Percentiles rank a stretch among this genome's conserved stretches.
phyloP scores from a whole-genome alignment of 179 eudicot genomes.

The Camellia oleifera region DNA sequence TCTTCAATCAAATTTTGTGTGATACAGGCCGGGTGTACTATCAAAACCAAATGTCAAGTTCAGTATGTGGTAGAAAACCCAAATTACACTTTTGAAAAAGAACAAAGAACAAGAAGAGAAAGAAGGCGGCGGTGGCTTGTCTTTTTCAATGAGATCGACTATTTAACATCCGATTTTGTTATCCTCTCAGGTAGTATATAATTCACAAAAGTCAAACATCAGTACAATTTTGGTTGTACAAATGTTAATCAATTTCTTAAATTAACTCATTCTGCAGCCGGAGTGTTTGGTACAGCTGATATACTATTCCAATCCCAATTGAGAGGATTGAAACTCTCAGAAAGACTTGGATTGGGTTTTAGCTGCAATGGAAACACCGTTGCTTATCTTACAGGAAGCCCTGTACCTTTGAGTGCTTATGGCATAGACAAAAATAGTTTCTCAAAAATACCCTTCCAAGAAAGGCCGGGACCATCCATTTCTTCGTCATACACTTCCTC shows the following conservation, averaged over 20 bases:
- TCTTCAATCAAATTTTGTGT: background rate
- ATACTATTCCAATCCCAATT: conserved; percentile 29
- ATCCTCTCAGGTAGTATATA: conserved; percentile 28
- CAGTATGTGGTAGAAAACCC: conserved; percentile 27
- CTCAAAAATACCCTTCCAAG: conserved; percentile 26
- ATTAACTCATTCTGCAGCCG: conserved; percentile 22
- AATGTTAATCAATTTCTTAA: background rate
- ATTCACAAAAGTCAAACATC: background rate
- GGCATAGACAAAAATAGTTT: conserved; percentile 20
- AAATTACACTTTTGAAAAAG: conserved; percentile 3
- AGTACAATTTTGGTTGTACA: background rate
- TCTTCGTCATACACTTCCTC: conserved; percentile 40
- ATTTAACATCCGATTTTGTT: conserved; percentile 29
- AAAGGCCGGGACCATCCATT: conserved; percentile 42
- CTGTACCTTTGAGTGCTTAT: conserved; percentile 28
- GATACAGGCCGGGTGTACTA: conserved; percentile 30
- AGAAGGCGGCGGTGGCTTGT: conserved; percentile 32
- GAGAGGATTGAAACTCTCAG: conserved; percentile 32
- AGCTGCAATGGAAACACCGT: conserved; percentile 36
- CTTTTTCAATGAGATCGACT: conserved; percentile 32
- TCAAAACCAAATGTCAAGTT: conserved; percentile 38
- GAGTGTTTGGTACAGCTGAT: conserved; percentile 31
- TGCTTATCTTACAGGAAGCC: conserved; percentile 35
- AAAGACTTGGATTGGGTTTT: conserved; percentile 34
- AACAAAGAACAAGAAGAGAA: background rate